Conservation (phyloP, 2,329 filamentous ascomycete species). For the Stachybotrys elegans region DNA sequence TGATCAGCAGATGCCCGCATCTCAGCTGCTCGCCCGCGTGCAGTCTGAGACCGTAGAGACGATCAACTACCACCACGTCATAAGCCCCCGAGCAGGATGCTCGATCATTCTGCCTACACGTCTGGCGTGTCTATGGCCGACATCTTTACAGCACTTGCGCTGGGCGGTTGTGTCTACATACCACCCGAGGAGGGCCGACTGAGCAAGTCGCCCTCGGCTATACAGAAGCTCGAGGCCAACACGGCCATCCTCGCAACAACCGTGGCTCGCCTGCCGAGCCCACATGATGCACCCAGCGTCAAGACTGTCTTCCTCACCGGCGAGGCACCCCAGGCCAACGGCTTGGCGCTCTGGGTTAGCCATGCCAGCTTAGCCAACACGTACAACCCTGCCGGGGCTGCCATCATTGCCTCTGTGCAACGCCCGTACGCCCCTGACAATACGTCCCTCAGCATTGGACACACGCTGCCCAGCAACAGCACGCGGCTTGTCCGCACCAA, state of each 20-base stretch:
- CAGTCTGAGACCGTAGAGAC: neutral
- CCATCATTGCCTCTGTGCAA: constrained; percentile 16
- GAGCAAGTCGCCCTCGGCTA: constrained; percentile 2
- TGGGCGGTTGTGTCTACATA: constrained; percentile 9
- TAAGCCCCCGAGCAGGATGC: neutral
- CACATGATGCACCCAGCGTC: constrained; percentile 4
- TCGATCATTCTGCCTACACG: constrained; percentile 8
- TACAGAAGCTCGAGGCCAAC: constrained; percentile 1
- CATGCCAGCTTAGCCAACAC: constrained; percentile 30
- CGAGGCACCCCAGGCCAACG: constrained; percentile 3
- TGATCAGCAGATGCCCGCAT: neutral
- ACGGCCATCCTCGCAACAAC: constrained; percentile 1
- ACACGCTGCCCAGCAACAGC: constrained; percentile 4
- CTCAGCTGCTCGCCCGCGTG: neutral
- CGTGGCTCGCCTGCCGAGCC: neutral
- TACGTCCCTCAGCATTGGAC: constrained; percentile 6
- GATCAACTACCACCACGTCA: neutral
- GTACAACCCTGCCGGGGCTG: constrained; percentile 37
- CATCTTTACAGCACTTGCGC: constrained; percentile 2
- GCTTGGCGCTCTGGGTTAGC: constrained; percentile 5
- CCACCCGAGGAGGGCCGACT: constrained; percentile 7
- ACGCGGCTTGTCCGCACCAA: constrained; percentile 15
- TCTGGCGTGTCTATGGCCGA: constrained; percentile 7
- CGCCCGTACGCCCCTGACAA: neutral
- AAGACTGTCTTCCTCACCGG: constrained; percentile 7